A percentile compares a stretch with the other conserved stretches of the same genome.
Evolutionary conservation across 1,284 basidiomycete species (phyloP).

Genomic region (Fomitopsis pinicola): DNA sequence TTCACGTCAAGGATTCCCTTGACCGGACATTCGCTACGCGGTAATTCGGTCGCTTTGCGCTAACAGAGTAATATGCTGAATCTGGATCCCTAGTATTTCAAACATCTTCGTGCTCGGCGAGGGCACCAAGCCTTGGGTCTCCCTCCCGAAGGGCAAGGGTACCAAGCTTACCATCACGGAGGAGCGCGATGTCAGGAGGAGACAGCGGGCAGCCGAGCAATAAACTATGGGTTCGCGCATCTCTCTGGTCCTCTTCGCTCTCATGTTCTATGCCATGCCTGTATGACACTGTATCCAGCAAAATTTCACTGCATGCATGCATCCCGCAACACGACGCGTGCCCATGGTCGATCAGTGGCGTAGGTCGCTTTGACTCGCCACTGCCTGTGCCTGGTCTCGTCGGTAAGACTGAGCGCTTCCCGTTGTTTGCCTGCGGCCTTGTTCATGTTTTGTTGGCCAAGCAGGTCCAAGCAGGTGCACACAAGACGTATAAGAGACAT

Average conservation of each 20-base stretch:
- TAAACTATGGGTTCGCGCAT: slow-evolving; percentile 23
- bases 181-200: slow-evolving; percentile 80
- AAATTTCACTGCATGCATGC: slow-evolving; percentile 25
- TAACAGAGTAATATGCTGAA: neutral
- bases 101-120: slow-evolving; percentile 99
- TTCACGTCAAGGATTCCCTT: slow-evolving; percentile 94
- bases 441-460: no score
- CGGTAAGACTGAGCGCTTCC: no score
- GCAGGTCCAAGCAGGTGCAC: no score
- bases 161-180: slow-evolving; percentile 89
- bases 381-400: neutral
- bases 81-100: slow-evolving; percentile 60
- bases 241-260: slow-evolving; percentile 24
- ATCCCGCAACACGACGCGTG: neutral
- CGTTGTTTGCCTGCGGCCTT: no score
- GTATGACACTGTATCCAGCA: slow-evolving; percentile 38
- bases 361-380: neutral
- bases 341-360: neutral
- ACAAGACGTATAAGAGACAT: no score
- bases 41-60: slow-evolving; percentile 40
- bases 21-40: slow-evolving; percentile 96
- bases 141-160: slow-evolving; percentile 97
- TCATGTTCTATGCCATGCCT: slow-evolving; percentile 42
- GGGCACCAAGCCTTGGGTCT: slow-evolving; percentile 95
- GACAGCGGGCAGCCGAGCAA: slow-evolving; percentile 58